Evolutionary conservation across 2,329 filamentous ascomycete species (phyloP).

Genomic region (Tolypocladium capitatum): DNA sequence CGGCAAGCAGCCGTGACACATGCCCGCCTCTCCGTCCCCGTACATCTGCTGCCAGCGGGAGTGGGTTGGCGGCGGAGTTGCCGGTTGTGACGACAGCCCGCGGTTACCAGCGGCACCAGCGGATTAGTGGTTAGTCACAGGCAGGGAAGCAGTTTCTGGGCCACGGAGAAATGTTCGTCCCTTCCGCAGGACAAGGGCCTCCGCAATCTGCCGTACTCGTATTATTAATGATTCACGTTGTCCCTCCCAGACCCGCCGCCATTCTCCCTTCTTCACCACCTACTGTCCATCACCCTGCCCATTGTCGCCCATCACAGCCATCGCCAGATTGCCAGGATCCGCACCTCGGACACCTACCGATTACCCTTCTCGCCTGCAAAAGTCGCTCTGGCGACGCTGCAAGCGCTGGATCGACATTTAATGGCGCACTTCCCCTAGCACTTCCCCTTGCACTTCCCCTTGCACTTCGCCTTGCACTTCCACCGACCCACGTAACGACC

Average conservation of each 20-base stretch:
- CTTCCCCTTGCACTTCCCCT: not conserved
- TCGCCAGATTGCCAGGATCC: not conserved
- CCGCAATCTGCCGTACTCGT: not conserved
- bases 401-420: not conserved
- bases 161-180: not conserved
- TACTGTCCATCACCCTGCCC: not conserved
- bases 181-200: not conserved
- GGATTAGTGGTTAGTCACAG: not conserved
- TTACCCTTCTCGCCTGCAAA: not conserved
- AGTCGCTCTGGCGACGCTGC: not conserved
- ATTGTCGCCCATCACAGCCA: not conserved
- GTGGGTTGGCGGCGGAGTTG: slow-evolving; percentile 11
- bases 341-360: not conserved
- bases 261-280: not conserved
- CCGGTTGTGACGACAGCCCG: not conserved
- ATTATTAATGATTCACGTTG: slow-evolving; percentile 1
- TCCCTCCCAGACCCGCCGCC: not conserved
- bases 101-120: slow-evolving; percentile 19
- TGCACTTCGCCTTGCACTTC: too few relatives aligned
- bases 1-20: not conserved
- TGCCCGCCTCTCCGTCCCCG: not conserved
- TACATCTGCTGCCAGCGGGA: slow-evolving; percentile 4
- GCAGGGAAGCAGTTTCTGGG: too few relatives aligned
- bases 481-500: not conserved
- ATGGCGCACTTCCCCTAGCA: not conserved